These are phyloP conservation scores for Neofusicoccum sp. DNA, from an alignment of 2,329 filamentous ascomycete genomes.

Conservation along the genomic window DNA sequence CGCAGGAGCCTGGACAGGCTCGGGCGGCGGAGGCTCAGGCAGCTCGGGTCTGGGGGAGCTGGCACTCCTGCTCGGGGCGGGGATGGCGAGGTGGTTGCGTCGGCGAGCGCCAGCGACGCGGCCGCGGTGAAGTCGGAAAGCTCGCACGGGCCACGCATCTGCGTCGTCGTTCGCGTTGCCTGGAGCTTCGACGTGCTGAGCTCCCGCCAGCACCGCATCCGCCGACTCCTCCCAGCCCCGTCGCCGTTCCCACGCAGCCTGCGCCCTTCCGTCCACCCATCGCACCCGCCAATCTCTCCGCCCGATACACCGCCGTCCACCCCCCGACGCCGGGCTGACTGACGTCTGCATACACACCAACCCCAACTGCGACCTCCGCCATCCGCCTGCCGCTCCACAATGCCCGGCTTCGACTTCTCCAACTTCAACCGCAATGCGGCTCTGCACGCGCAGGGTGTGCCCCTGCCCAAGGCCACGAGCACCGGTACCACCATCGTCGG, in stretches of 20 bases:
- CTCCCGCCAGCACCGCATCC: not conserved
- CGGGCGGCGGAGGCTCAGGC: slow-evolving; percentile 1
- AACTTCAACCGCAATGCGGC: slow-evolving; percentile 99
- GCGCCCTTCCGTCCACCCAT: not conserved
- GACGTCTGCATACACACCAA: too few species aligned
- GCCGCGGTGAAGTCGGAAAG: slow-evolving; percentile 17
- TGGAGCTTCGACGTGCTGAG: slow-evolving; percentile 14
- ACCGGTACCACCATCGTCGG: slow-evolving; percentile 99
- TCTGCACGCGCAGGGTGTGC: slow-evolving; percentile 89
- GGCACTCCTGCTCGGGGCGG: slow-evolving; percentile 1
- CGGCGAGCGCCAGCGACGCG: slow-evolving; percentile 3
- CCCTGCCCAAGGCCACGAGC: slow-evolving; percentile 95
- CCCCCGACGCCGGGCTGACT: too few species aligned
- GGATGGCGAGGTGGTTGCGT: slow-evolving; percentile 9
- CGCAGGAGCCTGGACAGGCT: slow-evolving; percentile 8
- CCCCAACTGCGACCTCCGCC: not conserved
- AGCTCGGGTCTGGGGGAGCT: not conserved
- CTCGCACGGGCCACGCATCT: slow-evolving; percentile 5
- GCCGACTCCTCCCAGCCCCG: not conserved
- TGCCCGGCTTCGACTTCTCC: slow-evolving; percentile 99
- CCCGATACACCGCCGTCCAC: not conserved
- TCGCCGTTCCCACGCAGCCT: not conserved
- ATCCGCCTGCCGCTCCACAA: slow-evolving; percentile 41
- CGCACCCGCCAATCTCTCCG: not conserved
- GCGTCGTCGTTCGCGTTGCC: slow-evolving; percentile 20